Percentiles rank a stretch among this genome's conserved stretches.
Evolutionary conservation across 1,139 yeast species (phyloP).

Genomic region (Maudiozyma humilis): DNA sequence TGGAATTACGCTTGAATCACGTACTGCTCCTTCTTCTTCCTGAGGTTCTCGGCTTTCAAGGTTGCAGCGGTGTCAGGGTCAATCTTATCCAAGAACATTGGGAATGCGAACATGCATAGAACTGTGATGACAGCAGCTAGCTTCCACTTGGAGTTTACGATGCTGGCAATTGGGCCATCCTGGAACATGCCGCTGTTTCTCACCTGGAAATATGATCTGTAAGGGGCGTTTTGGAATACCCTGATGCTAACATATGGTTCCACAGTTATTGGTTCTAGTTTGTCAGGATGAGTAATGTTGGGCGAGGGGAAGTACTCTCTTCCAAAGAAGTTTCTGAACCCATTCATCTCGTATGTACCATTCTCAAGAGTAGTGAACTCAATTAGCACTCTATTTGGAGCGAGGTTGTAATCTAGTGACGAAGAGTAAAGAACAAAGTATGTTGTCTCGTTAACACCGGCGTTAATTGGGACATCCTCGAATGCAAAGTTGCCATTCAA

Average conservation of each 20-base stretch:
- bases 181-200: constrained; percentile 30
- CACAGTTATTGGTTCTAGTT: constrained; percentile 17
- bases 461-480: constrained; percentile 22
- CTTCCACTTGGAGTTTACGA: constrained; percentile 34
- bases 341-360: constrained; percentile 16
- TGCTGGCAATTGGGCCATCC: constrained; percentile 32
- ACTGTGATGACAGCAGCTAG: constrained; percentile 27
- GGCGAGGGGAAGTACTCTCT: constrained; percentile 31
- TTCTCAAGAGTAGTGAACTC: constrained; percentile 18
- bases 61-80: constrained; percentile 35
- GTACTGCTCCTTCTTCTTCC: constrained; percentile 24
- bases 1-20: constrained; percentile 7
- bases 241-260: constrained; percentile 23
- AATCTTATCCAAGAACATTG: constrained; percentile 32
- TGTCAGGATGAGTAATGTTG: constrained; percentile 27
- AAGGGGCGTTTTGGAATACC: constrained; percentile 25
- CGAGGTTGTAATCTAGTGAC: constrained; percentile 28
- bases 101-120: constrained; percentile 26
- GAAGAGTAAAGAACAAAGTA: constrained; percentile 25
- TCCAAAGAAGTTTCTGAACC: constrained; percentile 29
- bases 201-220: constrained; percentile 28
- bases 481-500: constrained; percentile 25
- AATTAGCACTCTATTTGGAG: constrained; percentile 29
- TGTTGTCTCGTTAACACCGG: constrained; percentile 21
- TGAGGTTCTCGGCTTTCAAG: constrained; percentile 29